Base-by-base conservation (phyloP, 1,139 yeast genomes). In the Yamadazyma triangularis region DNA sequence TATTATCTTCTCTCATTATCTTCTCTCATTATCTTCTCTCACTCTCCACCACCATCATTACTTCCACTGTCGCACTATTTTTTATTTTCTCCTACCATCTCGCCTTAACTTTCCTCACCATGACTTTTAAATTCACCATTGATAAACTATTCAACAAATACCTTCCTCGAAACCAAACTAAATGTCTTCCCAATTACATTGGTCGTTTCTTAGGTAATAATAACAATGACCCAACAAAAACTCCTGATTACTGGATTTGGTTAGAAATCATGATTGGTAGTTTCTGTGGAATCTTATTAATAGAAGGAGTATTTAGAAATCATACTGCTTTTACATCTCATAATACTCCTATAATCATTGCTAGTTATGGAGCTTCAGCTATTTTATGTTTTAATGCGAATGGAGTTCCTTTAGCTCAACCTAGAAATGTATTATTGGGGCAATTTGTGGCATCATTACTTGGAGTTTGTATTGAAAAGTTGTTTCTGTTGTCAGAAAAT, bases 331-430 rank as follows among this genome's bases (percentile, higher is more conserved):
- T 77, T 45, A 47, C 58, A 4, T 31, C 40, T 12, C 64, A 66
- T 42, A 51, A 63, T 37, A 72, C 77, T 0, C 81, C 83, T 0
- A 53, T 63, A n/a, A 59, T 79, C 7, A 60, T 79, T 23, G 86
- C 87, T 2, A 66, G 76, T 40, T 76, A 70, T 43, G 86, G 84
- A 9, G 88, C 88, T 1, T 60, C 80, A 2, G 83, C 86, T 3
- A 73, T 80, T 24, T 57, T 80, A 14, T 60, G 78, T 28, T 80
- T 73, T 53, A 79, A 79, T 47, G 73, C 77, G 0, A 58, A 62
- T 12, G 67, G 53, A 27, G 73, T 73, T 0, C 87, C 88, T 1
- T 56, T 80, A 30, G 78, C 85, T 1, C 88, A 80, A 53, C 88
- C 88, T 1, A 53, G 87, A 32, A 77, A 72, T 48, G 59, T 79